These are phyloP conservation scores for Ustanciosporium gigantosporum DNA, from an alignment of 1,284 basidiomycete species.

Conservation along the genomic window DNA sequence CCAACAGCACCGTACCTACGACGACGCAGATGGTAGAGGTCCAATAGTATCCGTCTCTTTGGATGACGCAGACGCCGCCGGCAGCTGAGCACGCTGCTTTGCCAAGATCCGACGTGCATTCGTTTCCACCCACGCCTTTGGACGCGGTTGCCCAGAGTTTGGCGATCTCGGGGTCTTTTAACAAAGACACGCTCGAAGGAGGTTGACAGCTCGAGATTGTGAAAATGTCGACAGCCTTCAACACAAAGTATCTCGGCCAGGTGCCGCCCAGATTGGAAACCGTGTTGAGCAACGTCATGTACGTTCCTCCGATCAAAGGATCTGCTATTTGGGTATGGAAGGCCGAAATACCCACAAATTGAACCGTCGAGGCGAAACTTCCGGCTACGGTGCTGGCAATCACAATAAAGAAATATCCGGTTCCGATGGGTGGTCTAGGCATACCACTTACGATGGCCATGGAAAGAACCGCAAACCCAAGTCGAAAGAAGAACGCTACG, in stretches of 20 bases:
- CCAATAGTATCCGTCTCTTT: constrained; percentile 89
- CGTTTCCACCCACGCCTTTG: constrained; percentile 27
- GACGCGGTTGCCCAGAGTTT: constrained; percentile 24
- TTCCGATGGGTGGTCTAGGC: constrained; percentile 68
- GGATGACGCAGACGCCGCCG: constrained; percentile 78
- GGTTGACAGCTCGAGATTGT: constrained; percentile 48
- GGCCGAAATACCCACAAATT: constrained; percentile 96
- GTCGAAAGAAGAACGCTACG: constrained; percentile 84
- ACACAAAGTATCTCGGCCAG: constrained; percentile 90
- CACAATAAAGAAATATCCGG: constrained; percentile 79
- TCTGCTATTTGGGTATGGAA: constrained; percentile 98
- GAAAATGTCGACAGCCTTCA: constrained; percentile 67
- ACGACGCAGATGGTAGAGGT: constrained; percentile 78
- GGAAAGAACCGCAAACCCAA: constrained; percentile 71
- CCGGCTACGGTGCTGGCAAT: constrained; percentile 78
- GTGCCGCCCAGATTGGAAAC: constrained; percentile 97
- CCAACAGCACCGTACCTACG: constrained; percentile 73
- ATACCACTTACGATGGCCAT: constrained; percentile 83
- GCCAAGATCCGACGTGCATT: constrained; percentile 64
- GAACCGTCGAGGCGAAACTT: constrained; percentile 90
- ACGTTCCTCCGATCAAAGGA: constrained; percentile 81
- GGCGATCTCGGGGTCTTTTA: constrained; percentile 30
- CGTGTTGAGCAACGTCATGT: constrained; percentile 79
- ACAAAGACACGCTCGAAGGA: constrained; percentile 15
- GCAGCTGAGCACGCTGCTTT: constrained; percentile 76